These are phyloP conservation scores for Chlamydomonas sphaeroides DNA, from an alignment of 139 green algal species.

Conservation along the genomic window DNA sequence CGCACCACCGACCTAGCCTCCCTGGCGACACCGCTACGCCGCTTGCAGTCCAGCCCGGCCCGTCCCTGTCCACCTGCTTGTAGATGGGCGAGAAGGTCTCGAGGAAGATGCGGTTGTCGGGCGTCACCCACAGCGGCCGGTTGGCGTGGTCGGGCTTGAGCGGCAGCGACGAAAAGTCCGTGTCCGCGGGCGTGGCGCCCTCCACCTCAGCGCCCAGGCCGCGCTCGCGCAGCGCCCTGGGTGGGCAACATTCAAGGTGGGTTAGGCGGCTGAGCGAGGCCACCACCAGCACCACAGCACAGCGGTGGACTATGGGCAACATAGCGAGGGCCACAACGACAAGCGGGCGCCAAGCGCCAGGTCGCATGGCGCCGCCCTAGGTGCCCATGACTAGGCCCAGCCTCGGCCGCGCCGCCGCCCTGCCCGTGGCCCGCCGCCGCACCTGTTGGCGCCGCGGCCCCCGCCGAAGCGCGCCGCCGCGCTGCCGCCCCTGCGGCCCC, in stretches of 20 bases:
- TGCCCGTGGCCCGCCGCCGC: no score
- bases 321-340: no score
- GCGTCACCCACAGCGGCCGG: slow-evolving; percentile 95
- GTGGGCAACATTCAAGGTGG: no score
- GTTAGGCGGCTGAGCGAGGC: no score
- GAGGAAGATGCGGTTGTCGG: slow-evolving; percentile 96
- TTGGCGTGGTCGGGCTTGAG: slow-evolving; percentile 91
- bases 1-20: neutral
- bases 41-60: neutral
- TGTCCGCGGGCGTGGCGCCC: neutral
- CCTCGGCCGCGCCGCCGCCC: no score
- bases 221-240: slow-evolving; percentile 36
- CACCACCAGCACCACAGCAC: no score
- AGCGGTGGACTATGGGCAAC: no score
- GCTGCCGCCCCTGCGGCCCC: neutral
- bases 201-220: slow-evolving; percentile 57
- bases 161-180: slow-evolving; percentile 76
- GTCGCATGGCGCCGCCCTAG: no score
- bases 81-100: slow-evolving; percentile 97
- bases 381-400: no score
- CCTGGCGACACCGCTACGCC: neutral
- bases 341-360: no score
- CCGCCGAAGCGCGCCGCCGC: neutral
- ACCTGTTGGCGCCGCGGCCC: neutral
- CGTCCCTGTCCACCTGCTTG: slow-evolving; percentile 67